Base-by-base conservation (phyloP, 768 basidiomycete species). In the Tubosaeta sp. region DNA sequence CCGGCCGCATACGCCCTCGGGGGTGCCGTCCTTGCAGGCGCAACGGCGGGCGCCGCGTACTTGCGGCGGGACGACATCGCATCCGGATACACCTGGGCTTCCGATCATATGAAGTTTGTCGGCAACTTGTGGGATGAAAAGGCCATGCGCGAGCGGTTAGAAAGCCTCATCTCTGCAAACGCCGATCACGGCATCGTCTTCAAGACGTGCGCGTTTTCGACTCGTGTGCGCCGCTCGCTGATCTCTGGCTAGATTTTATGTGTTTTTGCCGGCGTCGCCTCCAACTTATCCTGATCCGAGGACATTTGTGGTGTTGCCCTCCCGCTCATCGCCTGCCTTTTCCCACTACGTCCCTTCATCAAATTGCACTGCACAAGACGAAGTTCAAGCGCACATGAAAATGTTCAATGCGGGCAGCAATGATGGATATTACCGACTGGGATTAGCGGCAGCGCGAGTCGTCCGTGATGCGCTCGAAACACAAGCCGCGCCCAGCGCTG, bases 61-160 rank as follows among this genome's bases (percentile, higher is more conserved):
- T 86, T 86, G 71, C 83, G 84, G 53, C 80, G 87, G 47, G 84
- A 89, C 12, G 88, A 91, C 26, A 70, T 97, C 29, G 77, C 78
- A 6, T 75, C 75, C 39, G 82, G 88, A 3, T 86, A 86, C 59
- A 71, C 75, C 11, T 93, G 85, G 84, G 85, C 84, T 3, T 83
- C 78, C 29, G 93, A 95, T 59, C 94, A 97, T 66, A 81, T 97
- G 83, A 88, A 86, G 63, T 97, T 87, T 67, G 85, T 95, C 9
- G 82, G 88, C 39, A 88, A 77, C 58, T 70, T 97, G 29, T 95
- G 93, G 94, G 85, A 95, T 59, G 82, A 85, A 58, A 74, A 76
- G 19, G 74, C 71, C 10, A 72, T 94, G 69, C 74, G 75, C 35
- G 70, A 64, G 52, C 77, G 94, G 19, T 60, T 95, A 48, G 80